Percentiles rank a stretch among this genome's conserved stretches.
Conservation (phyloP, 768 basidiomycete genomes). For the Epithele typhae region DNA sequence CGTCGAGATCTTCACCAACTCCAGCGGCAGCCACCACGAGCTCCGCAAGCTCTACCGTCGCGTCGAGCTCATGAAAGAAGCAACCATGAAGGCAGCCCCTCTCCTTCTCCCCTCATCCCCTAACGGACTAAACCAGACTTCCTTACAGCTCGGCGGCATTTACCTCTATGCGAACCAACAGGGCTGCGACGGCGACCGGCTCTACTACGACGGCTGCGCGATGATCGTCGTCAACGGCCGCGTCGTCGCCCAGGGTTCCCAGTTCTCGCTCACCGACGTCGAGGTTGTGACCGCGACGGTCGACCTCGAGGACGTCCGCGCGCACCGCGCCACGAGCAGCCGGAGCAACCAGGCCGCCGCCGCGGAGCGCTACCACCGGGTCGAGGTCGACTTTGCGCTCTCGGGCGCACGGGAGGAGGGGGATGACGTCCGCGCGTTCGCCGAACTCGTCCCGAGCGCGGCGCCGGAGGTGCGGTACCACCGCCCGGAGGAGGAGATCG, state of each 20-base stretch:
- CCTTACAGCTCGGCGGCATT: constrained; percentile 80
- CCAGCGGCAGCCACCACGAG: constrained; percentile 97
- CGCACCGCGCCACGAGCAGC: constrained; percentile 80
- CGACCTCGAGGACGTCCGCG: constrained; percentile 94
- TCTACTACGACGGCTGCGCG: constrained; percentile 97
- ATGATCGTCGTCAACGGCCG: constrained; percentile 94
- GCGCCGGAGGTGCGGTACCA: constrained; percentile 66
- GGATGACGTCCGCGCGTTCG: constrained; percentile 35
- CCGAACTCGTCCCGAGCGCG: constrained; percentile 19
- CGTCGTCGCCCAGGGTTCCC: constrained; percentile 91
- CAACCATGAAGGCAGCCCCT: constrained; percentile 76
- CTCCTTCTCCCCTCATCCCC: background rate
- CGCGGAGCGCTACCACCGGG: constrained; percentile 71
- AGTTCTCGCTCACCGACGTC: constrained; percentile 94
- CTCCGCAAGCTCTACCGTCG: constrained; percentile 91
- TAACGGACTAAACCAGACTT: background rate
- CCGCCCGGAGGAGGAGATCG: constrained; percentile 92
- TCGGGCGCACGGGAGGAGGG: constrained; percentile 59
- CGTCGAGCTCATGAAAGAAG: constrained; percentile 94
- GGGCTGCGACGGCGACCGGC: constrained; percentile 95
- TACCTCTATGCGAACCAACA: constrained; percentile 99
- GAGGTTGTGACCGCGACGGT: constrained; percentile 95
- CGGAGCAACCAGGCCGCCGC: constrained; percentile 86
- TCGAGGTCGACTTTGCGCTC: constrained; percentile 77
- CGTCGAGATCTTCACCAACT: constrained; percentile 98